Percentiles rank a stretch among this genome's conserved stretches.
phyloP scores from a whole-genome alignment of 1,284 basidiomycete genomes.

The Veloboletus limbatus region DNA sequence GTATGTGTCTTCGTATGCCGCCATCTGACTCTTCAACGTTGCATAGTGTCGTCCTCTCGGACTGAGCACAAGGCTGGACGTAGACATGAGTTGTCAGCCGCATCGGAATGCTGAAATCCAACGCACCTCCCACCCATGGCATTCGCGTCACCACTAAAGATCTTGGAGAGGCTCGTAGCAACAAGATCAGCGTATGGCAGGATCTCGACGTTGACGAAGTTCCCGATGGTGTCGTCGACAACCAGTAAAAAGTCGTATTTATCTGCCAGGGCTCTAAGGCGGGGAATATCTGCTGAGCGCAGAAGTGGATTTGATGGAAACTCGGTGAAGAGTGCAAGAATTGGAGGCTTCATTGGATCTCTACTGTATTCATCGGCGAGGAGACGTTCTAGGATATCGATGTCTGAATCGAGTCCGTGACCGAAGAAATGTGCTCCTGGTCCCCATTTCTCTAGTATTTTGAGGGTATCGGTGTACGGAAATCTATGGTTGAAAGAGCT shows the following conservation, averaged over 20 bases:
- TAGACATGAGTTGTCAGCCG: constrained; percentile 1
- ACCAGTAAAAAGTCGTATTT: constrained; percentile 87
- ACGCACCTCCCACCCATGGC: constrained; percentile 95
- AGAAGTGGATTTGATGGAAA: constrained; percentile 95
- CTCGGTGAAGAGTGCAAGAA: constrained; percentile 77
- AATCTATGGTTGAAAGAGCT: constrained; percentile 57
- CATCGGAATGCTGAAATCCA: neutral
- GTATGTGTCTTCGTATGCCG: constrained; percentile 84
- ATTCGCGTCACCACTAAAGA: constrained; percentile 94
- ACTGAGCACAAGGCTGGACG: constrained; percentile 73
- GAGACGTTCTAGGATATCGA: constrained; percentile 69
- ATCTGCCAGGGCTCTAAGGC: constrained; percentile 81
- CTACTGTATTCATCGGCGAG: constrained; percentile 47
- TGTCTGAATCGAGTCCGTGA: constrained; percentile 73
- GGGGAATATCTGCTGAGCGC: constrained; percentile 77
- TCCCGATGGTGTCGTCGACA: constrained; percentile 95
- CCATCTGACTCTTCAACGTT: constrained; percentile 60
- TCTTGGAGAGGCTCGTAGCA: constrained; percentile 92
- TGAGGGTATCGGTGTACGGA: constrained; percentile 97
- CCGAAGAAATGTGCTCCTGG: constrained; percentile 93
- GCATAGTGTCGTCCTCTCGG: constrained; percentile 71
- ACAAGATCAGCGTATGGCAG: constrained; percentile 89
- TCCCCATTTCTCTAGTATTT: constrained; percentile 96
- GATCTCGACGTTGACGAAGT: constrained; percentile 94
- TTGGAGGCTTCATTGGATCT: constrained; percentile 46